phyloP scores from a whole-genome alignment of 2,329 filamentous ascomycete genomes.

The Fusarium graminum region DNA sequence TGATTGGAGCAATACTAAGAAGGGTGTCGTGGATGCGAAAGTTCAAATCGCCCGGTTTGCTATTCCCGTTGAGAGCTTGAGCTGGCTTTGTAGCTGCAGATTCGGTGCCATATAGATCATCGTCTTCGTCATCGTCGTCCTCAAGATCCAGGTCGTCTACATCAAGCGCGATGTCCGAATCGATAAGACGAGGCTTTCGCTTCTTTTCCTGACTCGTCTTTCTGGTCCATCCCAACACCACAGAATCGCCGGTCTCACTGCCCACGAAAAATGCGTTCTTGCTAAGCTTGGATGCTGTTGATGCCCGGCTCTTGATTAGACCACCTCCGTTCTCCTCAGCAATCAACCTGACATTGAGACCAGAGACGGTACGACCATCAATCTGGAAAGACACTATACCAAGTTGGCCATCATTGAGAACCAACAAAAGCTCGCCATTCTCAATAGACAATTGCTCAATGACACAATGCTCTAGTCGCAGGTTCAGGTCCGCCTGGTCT shows the following conservation, averaged over 20 bases:
- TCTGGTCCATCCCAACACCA: conserved; percentile 83
- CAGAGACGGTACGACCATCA: conserved; percentile 91
- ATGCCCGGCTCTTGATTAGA: conserved; percentile 71
- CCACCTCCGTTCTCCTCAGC: conserved; percentile 71
- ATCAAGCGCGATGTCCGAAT: conserved; percentile 65
- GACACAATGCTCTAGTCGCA: conserved; percentile 84
- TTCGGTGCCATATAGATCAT: conserved; percentile 71
- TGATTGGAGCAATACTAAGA: conserved; percentile 82
- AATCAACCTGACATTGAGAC: conserved; percentile 79
- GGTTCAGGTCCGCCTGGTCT: conserved; percentile 84
- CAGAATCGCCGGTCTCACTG: conserved; percentile 84
- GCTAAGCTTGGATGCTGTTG: conserved; percentile 77
- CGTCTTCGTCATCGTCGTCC: conserved; percentile 74
- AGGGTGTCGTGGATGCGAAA: conserved; percentile 85
- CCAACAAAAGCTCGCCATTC: conserved; percentile 85
- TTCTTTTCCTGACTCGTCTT: conserved; percentile 74
- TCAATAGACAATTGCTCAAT: conserved; percentile 82
- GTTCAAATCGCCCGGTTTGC: conserved; percentile 72
- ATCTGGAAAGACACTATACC: conserved; percentile 84
- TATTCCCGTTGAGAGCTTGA: conserved; percentile 55
- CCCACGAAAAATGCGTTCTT: conserved; percentile 83
- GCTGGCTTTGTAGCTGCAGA: conserved; percentile 71
- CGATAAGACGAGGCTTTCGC: conserved; percentile 71
- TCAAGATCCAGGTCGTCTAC: conserved; percentile 66
- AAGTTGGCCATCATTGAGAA: conserved; percentile 80